Evolutionary conservation across 208 protist species (phyloP).

Genomic region (Crithidia brevicula): DNA sequence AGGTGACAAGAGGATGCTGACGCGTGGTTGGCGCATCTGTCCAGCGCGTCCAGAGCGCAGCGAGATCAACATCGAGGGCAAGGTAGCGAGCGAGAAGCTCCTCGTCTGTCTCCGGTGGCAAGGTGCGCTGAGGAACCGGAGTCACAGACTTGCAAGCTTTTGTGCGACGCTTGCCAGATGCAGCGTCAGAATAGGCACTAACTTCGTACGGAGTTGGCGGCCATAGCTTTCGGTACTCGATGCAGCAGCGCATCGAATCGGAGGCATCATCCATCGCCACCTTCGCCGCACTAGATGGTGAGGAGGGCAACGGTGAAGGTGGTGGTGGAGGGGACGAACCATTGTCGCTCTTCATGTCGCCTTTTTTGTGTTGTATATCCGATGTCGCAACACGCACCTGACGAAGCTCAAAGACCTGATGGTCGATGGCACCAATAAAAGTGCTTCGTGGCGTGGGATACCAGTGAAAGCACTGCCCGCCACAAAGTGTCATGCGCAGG

Average conservation of each 20-base stretch:
- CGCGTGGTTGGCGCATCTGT: constrained; percentile 48
- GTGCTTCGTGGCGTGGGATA: constrained; percentile 41
- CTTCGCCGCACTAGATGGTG: too few species aligned
- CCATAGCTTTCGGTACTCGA: constrained; percentile 15
- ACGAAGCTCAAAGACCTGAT: constrained; percentile 58
- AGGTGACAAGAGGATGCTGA: constrained; percentile 60
- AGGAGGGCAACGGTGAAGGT: too few species aligned
- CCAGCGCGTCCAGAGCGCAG: constrained; percentile 58
- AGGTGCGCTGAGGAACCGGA: too few species aligned
- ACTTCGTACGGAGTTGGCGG: too few species aligned
- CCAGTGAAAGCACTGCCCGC: constrained; percentile 86
- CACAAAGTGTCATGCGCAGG: constrained; percentile 62
- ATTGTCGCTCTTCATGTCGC: not conserved
- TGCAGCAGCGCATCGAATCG: not conserved
- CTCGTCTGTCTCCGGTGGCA: constrained; percentile 28
- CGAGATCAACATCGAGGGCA: constrained; percentile 68
- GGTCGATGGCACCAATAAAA: constrained; percentile 54
- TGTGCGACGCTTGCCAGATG: too few species aligned
- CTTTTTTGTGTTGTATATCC: too few species aligned
- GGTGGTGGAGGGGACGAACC: too few species aligned
- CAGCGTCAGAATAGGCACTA: too few species aligned
- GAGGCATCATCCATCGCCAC: not conserved
- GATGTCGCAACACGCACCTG: constrained; percentile 8
- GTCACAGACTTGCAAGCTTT: too few species aligned
- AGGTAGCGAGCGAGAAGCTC: constrained; percentile 60